A percentile compares a stretch with the other conserved stretches of the same genome.
Evolutionary conservation across 1,284 basidiomycete genomes (phyloP).

Genomic region (Fomitopsis palustris): DNA sequence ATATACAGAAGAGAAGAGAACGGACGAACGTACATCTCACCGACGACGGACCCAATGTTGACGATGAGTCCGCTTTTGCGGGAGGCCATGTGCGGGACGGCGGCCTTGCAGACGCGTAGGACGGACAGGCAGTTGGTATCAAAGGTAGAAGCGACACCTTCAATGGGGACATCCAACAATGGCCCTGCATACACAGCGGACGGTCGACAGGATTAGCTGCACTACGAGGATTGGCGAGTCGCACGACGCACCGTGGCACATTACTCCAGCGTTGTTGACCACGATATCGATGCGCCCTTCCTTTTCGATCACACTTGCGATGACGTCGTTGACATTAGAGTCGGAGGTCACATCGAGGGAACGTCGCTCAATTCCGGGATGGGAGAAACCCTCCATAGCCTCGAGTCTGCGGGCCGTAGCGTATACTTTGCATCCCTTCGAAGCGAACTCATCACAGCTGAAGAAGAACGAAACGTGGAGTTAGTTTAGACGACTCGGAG

Average conservation of each 20-base stretch:
- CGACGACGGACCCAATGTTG: conserved; percentile 27
- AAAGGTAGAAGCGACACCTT: conserved; percentile 20
- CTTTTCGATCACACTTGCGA: conserved; percentile 8
- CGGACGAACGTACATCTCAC: conserved; percentile 19
- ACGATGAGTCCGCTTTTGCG: conserved; percentile 19
- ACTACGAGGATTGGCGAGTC: neutral
- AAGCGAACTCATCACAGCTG: conserved; percentile 32
- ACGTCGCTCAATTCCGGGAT: conserved; percentile 3
- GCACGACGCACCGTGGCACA: conserved; percentile 7
- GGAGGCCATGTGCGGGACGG: conserved; percentile 32
- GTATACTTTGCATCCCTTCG: conserved; percentile 34
- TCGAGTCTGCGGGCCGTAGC: conserved; percentile 34
- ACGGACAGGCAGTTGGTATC: conserved; percentile 33
- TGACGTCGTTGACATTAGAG: conserved; percentile 2
- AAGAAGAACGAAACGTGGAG: neutral
- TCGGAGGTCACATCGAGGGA: conserved; percentile 12
- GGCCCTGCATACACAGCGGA: conserved; percentile 15
- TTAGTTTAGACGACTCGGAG: neutral
- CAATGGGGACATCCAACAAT: conserved; percentile 29
- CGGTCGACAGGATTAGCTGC: too few relatives aligned
- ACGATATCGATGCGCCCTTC: conserved; percentile 14
- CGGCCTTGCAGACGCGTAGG: conserved; percentile 31
- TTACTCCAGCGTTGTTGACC: conserved; percentile 13
- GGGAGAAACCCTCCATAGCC: conserved; percentile 23
- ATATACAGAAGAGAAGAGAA: neutral